Conservation (phyloP, 192 early-diverging fungal genomes). For the Coemansia sp. region DNA sequence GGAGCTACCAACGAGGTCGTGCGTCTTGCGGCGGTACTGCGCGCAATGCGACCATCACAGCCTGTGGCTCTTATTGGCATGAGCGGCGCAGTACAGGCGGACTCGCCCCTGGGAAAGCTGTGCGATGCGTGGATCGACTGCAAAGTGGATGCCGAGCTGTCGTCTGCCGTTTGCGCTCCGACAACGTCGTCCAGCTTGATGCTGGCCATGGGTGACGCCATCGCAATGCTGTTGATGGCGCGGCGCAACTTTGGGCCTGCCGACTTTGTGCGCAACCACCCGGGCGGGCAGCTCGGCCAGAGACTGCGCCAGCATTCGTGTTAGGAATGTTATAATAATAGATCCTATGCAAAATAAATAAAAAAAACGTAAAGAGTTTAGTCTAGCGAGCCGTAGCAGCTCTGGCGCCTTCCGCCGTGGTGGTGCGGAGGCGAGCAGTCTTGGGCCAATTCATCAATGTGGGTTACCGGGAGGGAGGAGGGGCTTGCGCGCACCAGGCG, state of each 20-base stretch:
- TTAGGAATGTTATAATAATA: neutral
- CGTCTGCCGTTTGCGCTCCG: conserved; percentile 27
- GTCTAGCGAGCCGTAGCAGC: conserved; percentile 13
- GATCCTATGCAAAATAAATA: neutral
- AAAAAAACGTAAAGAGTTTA: neutral
- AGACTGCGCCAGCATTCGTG: neutral
- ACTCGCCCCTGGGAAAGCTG: conserved; percentile 27
- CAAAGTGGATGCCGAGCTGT: conserved; percentile 23
- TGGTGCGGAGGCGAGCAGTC: neutral
- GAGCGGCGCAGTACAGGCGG: conserved; percentile 9
- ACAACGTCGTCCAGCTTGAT: conserved; percentile 32
- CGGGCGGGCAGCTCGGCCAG: conserved; percentile 33
- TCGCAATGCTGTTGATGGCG: conserved; percentile 38
- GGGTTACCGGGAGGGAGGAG: conserved; percentile 5
- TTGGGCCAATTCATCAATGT: neutral
- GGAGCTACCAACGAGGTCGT: conserved; percentile 40
- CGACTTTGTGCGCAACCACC: conserved; percentile 46
- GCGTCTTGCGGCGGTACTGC: conserved; percentile 9
- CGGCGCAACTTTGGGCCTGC: conserved; percentile 18
- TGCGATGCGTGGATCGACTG: conserved; percentile 47
- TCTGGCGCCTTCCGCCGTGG: neutral
- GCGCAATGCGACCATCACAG: neutral
- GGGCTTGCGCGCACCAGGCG: conserved; percentile 18
- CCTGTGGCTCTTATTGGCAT: conserved; percentile 24
- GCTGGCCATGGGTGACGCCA: conserved; percentile 43